phyloP scores from a whole-genome alignment of 2,329 filamentous ascomycete species.

The Alternaria sp. region DNA sequence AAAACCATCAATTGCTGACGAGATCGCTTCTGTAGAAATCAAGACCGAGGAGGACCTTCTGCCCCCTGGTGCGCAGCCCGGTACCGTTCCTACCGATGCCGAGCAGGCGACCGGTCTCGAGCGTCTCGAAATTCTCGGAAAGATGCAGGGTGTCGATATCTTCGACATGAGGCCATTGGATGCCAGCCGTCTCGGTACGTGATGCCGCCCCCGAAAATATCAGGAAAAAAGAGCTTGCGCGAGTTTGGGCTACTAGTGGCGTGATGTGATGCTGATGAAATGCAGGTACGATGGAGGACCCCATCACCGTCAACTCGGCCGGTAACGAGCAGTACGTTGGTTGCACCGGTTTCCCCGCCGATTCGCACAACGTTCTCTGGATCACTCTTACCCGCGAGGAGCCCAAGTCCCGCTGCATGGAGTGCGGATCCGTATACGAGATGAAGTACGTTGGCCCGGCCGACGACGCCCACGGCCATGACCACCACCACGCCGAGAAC shows the following conservation, averaged over 20 bases:
- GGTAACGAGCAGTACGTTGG: slow-evolving; percentile 96
- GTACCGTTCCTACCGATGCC: slow-evolving; percentile 89
- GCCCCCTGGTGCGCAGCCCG: slow-evolving; percentile 78
- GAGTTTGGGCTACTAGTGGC: neutral
- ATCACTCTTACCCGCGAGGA: slow-evolving; percentile 86
- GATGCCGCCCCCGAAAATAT: neutral
- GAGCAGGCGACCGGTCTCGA: slow-evolving; percentile 97
- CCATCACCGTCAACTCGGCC: slow-evolving; percentile 87
- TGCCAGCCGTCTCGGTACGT: slow-evolving; percentile 80
- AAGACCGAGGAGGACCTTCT: slow-evolving; percentile 81
- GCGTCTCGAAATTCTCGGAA: slow-evolving; percentile 97
- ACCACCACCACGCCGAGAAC: slow-evolving; percentile 51
- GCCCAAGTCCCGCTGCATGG: slow-evolving; percentile 91
- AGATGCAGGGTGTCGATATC: slow-evolving; percentile 97
- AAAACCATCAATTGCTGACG: slow-evolving; percentile 36
- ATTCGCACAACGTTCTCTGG: slow-evolving; percentile 92
- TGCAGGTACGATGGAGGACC: slow-evolving; percentile 80
- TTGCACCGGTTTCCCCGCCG: slow-evolving; percentile 91
- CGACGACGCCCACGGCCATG: slow-evolving; percentile 71
- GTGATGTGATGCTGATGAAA: slow-evolving; percentile 24
- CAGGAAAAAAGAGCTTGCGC: neutral
- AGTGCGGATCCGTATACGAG: slow-evolving; percentile 97
- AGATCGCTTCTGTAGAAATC: slow-evolving; percentile 69
- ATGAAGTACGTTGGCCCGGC: slow-evolving; percentile 92
- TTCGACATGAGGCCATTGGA: slow-evolving; percentile 99